Conservation (phyloP, 164 flowering plant genomes). For the Magnolia changhungtana region DNA sequence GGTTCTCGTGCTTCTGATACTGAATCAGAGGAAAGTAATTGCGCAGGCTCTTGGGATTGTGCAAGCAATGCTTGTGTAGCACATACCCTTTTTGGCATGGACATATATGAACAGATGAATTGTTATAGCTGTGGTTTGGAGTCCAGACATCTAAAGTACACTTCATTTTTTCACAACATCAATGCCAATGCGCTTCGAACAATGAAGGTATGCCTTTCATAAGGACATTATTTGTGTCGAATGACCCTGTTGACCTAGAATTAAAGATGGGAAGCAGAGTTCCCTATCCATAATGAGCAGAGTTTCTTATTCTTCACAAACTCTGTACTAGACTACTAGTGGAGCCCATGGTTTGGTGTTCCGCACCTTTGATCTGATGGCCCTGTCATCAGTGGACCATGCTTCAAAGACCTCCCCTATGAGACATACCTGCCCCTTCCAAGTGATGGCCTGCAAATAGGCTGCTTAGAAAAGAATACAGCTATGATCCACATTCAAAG, state of each 20-base stretch:
- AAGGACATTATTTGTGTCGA: neutral
- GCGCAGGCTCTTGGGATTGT: constrained; percentile 80
- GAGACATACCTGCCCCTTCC: too few species aligned
- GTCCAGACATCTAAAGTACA: constrained; percentile 83
- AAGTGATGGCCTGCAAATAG: too few species aligned
- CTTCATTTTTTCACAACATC: constrained; percentile 87
- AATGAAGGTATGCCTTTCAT: constrained; percentile 60
- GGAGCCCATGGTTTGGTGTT: too few species aligned
- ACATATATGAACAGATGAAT: constrained; percentile 82
- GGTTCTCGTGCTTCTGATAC: constrained; percentile 40
- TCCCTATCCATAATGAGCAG: neutral
- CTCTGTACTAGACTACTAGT: too few species aligned
- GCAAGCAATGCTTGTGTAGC: constrained; percentile 61
- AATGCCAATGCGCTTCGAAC: constrained; percentile 93
- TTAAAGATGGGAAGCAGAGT: too few species aligned
- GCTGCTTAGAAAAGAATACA: too few species aligned
- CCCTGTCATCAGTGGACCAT: too few species aligned
- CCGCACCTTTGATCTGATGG: too few species aligned
- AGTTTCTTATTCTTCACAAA: neutral
- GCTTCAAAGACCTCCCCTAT: too few species aligned
- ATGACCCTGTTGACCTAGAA: neutral
- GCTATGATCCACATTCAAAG: too few species aligned
- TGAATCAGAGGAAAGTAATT: constrained; percentile 55
- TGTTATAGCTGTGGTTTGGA: constrained; percentile 76
- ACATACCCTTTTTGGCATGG: constrained; percentile 89